phyloP scores from a whole-genome alignment of 192 early-diverging fungal genomes.

The Phycomyces nitens region DNA sequence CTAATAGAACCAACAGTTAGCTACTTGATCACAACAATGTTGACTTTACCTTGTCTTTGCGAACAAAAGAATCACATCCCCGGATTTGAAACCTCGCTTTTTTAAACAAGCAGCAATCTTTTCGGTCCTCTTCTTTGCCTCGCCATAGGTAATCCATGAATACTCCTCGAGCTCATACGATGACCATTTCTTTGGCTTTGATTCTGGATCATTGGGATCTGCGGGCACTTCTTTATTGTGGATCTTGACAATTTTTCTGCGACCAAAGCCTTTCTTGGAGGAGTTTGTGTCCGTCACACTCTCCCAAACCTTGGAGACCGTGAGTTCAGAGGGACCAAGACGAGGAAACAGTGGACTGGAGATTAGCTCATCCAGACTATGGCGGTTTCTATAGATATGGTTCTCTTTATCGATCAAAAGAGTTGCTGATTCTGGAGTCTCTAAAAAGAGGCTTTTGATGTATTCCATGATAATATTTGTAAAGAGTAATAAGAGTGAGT shows the following conservation, averaged over 20 bases:
- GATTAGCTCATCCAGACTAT: conserved; percentile 34
- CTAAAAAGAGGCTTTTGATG: conserved; percentile 14
- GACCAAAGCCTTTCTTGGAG: conserved; percentile 41
- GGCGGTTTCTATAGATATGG: conserved; percentile 38
- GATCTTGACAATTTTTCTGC: conserved; percentile 38
- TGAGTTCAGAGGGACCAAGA: conserved; percentile 25
- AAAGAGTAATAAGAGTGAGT: neutral
- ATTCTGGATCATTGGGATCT: conserved; percentile 12
- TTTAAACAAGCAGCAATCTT: conserved; percentile 49
- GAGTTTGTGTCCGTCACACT: conserved; percentile 32
- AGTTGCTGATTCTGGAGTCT: conserved; percentile 10
- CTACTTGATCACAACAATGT: no score
- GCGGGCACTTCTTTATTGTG: conserved; percentile 14
- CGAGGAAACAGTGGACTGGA: conserved; percentile 30
- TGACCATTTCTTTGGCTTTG: conserved; percentile 65
- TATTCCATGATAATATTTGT: conserved; percentile 4
- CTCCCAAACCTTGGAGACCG: conserved; percentile 39
- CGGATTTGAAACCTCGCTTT: conserved; percentile 46
- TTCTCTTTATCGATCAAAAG: conserved; percentile 40
- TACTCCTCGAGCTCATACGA: conserved; percentile 64
- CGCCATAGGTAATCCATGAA: conserved; percentile 66
- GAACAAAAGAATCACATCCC: conserved; percentile 47
- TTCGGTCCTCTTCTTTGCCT: conserved; percentile 40
- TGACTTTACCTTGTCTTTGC: conserved; percentile 43
- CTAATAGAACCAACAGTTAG: conserved; percentile 3